Conservation (phyloP, 805 yeast genomes). For the Lachancea sp. region DNA sequence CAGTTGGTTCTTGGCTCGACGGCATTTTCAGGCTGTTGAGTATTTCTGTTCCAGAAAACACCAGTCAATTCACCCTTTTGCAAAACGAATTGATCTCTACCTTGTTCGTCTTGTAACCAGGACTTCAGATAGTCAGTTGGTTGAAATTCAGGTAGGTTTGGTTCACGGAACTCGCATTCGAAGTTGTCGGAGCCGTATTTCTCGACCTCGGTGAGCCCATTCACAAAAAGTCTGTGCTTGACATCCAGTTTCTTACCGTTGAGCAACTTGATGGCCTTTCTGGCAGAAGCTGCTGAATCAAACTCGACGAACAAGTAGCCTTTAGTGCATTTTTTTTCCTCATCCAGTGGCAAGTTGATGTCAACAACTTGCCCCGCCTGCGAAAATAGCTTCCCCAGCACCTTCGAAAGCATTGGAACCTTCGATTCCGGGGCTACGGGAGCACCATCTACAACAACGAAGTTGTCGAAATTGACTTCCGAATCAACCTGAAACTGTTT, state of each 20-base stretch:
- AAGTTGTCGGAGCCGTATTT: constrained; percentile 63
- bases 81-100: constrained; percentile 83
- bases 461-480: constrained; percentile 56
- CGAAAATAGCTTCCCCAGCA: constrained; percentile 71
- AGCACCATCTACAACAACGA: constrained; percentile 87
- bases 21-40: constrained; percentile 65
- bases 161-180: constrained; percentile 59
- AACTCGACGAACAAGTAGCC: constrained; percentile 86
- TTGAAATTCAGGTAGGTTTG: constrained; percentile 63
- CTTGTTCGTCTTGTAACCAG: constrained; percentile 84
- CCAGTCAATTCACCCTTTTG: constrained; percentile 78
- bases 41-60: constrained; percentile 77
- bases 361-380: constrained; percentile 74
- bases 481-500: constrained; percentile 60
- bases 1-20: constrained; percentile 76
- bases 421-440: constrained; percentile 92
- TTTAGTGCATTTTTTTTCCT: constrained; percentile 66
- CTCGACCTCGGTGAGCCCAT: constrained; percentile 77
- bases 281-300: constrained; percentile 59
- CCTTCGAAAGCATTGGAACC: constrained; percentile 76
- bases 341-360: constrained; percentile 69
- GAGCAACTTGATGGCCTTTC: constrained; percentile 69
- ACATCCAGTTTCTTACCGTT: constrained; percentile 90
- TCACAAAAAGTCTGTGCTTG: constrained; percentile 82
- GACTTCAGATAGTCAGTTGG: constrained; percentile 76